These are phyloP conservation scores for Fonsecaea multimorphosa DNA, from an alignment of 2,329 filamentous ascomycete species.

Conservation along the genomic window DNA sequence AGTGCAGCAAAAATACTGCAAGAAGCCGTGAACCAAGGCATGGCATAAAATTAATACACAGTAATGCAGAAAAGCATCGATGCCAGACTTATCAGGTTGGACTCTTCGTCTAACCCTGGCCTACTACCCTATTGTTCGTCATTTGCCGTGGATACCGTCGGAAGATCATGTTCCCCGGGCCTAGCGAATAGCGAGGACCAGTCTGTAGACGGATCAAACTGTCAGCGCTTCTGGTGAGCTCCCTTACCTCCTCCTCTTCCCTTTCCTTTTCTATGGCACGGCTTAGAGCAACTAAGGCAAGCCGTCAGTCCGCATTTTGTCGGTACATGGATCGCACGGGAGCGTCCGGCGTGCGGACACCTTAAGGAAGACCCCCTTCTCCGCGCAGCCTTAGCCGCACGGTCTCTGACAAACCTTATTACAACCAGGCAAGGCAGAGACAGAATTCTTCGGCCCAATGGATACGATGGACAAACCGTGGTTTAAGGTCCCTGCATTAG, in stretches of 20 bases:
- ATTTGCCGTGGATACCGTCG: not conserved
- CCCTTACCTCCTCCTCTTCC: not conserved
- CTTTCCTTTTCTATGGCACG: not conserved
- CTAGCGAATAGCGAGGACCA: not conserved
- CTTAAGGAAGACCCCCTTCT: not conserved
- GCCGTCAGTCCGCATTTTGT: not conserved
- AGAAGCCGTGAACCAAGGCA: conserved; percentile 13
- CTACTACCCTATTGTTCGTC: not conserved
- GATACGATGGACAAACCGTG: not conserved
- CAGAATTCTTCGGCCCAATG: conserved; percentile 3
- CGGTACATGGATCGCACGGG: not conserved
- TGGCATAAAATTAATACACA: not conserved
- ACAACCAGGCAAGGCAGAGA: not conserved
- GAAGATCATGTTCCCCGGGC: not conserved
- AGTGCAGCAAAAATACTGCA: conserved; percentile 43
- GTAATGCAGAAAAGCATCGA: not conserved
- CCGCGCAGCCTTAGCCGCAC: conserved; percentile 4
- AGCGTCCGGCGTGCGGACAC: conserved; percentile 1
- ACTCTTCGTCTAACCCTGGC: not conserved
- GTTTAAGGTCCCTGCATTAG: not conserved
- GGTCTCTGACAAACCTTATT: not conserved
- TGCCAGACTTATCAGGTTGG: not conserved
- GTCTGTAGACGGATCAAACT: not conserved
- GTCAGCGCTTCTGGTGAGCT: not conserved
- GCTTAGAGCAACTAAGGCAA: not conserved